Evolutionary conservation across 371 early-diverging fungal genomes (phyloP), one percentile per base, ranked within the genome.

Genomic region (Mucor lusitanicus): DNA sequence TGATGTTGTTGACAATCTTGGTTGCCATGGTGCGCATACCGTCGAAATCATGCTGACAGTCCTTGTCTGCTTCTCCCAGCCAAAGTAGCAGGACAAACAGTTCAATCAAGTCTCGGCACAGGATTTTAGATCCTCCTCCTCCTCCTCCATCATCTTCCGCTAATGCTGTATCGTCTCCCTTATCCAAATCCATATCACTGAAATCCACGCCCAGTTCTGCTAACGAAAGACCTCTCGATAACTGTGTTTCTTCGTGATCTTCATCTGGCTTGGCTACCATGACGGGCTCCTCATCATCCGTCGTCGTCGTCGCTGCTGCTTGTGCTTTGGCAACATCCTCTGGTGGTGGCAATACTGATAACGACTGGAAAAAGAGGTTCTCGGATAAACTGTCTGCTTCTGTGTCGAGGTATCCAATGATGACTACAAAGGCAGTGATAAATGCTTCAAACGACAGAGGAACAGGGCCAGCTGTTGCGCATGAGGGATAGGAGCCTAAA

Each of bases 121-220:
- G 27, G 15, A 83, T 74, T 9, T 67, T 57, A 5, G 69, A 33
- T n/a, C 60, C 67, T 27, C 65, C 33, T 17, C 61, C 62, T 11
- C 63, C 61, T n/a, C 60, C 67, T 27, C 65, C 33, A 12, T 59
- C 62, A 15, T 65, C 61, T 42, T 23, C 46, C 27, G 25, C 6
- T n/a, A 15, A 13, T n/a, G 21, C 21, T 17, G 7, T 48, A 42
- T 58, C 17, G 12, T 53, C 53, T 23, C 33, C 21, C 25, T 55
- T 6, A 37, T 72, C 67, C 13, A 78, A 32, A 32, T 79, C 78
- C 19, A 77, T 19, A 61, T 77, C 79, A 60, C 71, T 73, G 44
- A 83, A 81, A 53, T 68, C 71, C 42, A 80, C 69, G n/a, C 77
- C 83, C 2, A 83, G 58, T 44, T 81, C 77, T 0, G 77, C 81